Evolutionary conservation across 169 alveolate genomes (phyloP).

Genomic region (Eimeria acervulina): DNA sequence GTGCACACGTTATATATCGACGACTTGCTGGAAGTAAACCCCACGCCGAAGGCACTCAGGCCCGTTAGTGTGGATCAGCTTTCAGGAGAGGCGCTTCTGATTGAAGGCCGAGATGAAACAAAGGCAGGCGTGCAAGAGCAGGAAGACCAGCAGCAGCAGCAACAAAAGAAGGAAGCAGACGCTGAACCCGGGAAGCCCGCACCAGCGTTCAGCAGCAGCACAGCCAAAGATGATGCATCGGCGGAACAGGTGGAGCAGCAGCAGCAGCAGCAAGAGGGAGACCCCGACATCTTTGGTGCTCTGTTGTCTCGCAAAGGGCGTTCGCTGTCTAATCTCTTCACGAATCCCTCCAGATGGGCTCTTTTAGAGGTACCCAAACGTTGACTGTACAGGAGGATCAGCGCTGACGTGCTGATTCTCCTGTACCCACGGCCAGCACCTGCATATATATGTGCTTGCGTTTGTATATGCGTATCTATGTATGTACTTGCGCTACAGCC

Average conservation of each 20-base stretch:
- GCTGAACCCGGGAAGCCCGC: background rate
- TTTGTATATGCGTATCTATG: background rate
- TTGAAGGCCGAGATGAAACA: conserved; percentile 44
- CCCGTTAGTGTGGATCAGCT: conserved; percentile 12
- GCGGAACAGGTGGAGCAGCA: background rate
- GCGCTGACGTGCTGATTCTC: background rate
- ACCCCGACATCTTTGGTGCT: background rate
- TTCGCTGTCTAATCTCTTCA: too few species aligned
- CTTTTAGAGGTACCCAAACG: too few species aligned
- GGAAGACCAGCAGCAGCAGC: conserved; percentile 39
- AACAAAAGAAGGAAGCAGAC: background rate
- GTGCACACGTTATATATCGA: conserved; percentile 76
- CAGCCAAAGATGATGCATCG: conserved; percentile 18
- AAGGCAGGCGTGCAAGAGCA: background rate
- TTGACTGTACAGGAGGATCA: background rate
- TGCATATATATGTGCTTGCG: too few species aligned
- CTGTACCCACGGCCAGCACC: too few species aligned
- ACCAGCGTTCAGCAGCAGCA: conserved; percentile 2
- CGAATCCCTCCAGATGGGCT: too few species aligned
- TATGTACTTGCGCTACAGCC: background rate
- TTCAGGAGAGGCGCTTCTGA: conserved; percentile 3
- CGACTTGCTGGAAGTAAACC: conserved; percentile 1
- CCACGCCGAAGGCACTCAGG: background rate
- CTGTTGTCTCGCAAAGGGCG: background rate
- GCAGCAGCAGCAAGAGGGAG: background rate